Base-by-base conservation (phyloP, 2,329 filamentous ascomycete species). In the Apiospora malaysiana region DNA sequence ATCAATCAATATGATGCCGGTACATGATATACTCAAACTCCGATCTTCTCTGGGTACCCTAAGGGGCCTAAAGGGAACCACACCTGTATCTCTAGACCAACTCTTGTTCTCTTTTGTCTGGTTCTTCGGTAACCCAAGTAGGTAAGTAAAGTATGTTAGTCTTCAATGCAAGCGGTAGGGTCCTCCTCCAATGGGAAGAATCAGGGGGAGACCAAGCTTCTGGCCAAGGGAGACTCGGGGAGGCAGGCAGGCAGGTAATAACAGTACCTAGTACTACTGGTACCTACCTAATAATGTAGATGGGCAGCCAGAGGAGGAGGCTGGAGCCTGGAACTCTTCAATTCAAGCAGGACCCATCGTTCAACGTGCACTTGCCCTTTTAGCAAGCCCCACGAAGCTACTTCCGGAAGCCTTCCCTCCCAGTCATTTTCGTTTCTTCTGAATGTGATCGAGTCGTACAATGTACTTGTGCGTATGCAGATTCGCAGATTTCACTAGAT, bases 301-400 rank as follows among this genome's bases (percentile, higher is more conserved):
- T n/a, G n/a, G n/a, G n/a, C 42, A 45, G 42, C 3, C 42, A 63
- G 56, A 9, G n/a, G n/a, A 63, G 25, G n/a, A n/a, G 21, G 47
- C 9, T 27, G 32, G 56, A 63, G 27, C 32, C 56, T 63, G 56
- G 56, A 63, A 63, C 27, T 14, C 40, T 40, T 63, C 56, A 59
- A 59, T 8, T 8, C 5, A 7, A 7, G 5, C 32, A 32, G 32
- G 56, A 18, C 32, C 56, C 18, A 27, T 63, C 56, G 32, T 63
- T 32, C 42, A 45, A 59, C 51, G 32, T 59, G 51, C 49, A 59
- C 51, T 23, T 63, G 56, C 32, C 32, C 56, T 40, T 40, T 37
- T 63, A 63, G 56, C 56, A 40, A 63, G 56, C 56, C 56, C 56
- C 56, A 63, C 56, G 56, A 63, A 63, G 56, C 56, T 63, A 63